Evolutionary conservation across 306 rosid genomes (phyloP), one percentile per base, ranked within the genome.

Genomic region (Aeschynomene evenia): DNA sequence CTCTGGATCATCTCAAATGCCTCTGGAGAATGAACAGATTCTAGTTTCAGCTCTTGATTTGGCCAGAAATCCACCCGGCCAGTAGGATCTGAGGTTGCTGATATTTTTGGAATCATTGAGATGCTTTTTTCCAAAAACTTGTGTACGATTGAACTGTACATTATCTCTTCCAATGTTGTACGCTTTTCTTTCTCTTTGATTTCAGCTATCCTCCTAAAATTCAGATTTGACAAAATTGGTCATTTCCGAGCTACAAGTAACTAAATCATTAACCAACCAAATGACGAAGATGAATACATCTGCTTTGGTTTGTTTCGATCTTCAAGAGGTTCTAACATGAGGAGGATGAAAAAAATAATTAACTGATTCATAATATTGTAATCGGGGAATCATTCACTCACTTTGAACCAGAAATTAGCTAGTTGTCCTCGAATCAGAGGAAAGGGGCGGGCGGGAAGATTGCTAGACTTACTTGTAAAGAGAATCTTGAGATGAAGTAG

Each of bases 1-100:
- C 83, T 84, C 80, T 87, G 95, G 68, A 94, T 91, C 99, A 91
- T 94, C 81, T 94, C 96, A 10, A 83, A 89, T 70, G 96, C 97
- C 83, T 94, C 95, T 2, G 83, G 70, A 46, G 99, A 94, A 71
- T 94, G 99, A 75, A 94, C 77, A 19, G 85, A 82, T 77, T 89
- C 95, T 31, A 94, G 89, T 75, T 94, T 91, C 37, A 83, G 83
- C 77, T 94, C 99, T 75, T 89, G 97, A 67, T 91, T 87, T 21
- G 97, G 97, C 97, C 96, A 95, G 45, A 83, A 84, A 80, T 95
- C 96, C 43, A 95, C 92, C 53, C 72, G 86, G 20, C 86, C 89
- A 1, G 85, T 85, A 58, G 92, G 92, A 74, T 87, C 91, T 1
- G 87, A 77, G 73, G 88, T 77, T 54, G 78, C 70, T 59, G 88